Percentiles rank a stretch among this genome's conserved stretches.
Conservation (phyloP, 2,329 filamentous ascomycete genomes). For the Sarocladiaceae sp. region DNA sequence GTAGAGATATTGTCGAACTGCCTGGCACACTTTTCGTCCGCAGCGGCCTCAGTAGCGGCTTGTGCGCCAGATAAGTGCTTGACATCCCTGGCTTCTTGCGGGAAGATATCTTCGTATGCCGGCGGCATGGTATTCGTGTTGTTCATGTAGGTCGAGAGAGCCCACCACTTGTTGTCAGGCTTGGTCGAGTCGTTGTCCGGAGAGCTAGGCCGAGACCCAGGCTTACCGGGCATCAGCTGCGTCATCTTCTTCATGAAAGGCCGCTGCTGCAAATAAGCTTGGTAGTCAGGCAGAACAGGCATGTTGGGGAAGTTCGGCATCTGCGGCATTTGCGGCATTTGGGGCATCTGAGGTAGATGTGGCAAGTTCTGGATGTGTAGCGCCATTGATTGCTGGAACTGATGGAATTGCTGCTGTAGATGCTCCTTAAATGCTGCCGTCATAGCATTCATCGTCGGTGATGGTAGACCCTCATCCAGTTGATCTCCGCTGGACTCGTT, state of each 20-base stretch:
- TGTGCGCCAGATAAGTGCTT: constrained; percentile 53
- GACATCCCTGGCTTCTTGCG: constrained; percentile 43
- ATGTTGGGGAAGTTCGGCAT: constrained; percentile 49
- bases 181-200: constrained; percentile 33
- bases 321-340: constrained; percentile 58
- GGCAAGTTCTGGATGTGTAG: constrained; percentile 55
- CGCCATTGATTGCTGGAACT: constrained; percentile 66
- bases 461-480: constrained; percentile 27
- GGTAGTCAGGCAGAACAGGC: constrained; percentile 63
- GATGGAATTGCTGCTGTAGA: constrained; percentile 65
- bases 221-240: constrained; percentile 63
- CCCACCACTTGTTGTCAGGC: constrained; percentile 59
- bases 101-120: constrained; percentile 75
- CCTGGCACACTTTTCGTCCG: constrained; percentile 50
- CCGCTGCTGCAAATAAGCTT: constrained; percentile 52
- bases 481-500: constrained; percentile 22
- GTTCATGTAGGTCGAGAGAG: constrained; percentile 51
- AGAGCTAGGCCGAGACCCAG: constrained; percentile 42
- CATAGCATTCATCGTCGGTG: constrained; percentile 50
- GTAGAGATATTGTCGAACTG: constrained; percentile 39
- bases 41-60: constrained; percentile 52
- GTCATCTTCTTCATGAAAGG: constrained; percentile 67
- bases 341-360: constrained; percentile 50
- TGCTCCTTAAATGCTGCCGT: constrained; percentile 69
- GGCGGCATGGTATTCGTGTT: constrained; percentile 54